Evolutionary conservation across 371 early-diverging fungal genomes (phyloP), one percentile per base, ranked within the genome.

Genomic region (Paramicrosporidium saccamoebae): DNA sequence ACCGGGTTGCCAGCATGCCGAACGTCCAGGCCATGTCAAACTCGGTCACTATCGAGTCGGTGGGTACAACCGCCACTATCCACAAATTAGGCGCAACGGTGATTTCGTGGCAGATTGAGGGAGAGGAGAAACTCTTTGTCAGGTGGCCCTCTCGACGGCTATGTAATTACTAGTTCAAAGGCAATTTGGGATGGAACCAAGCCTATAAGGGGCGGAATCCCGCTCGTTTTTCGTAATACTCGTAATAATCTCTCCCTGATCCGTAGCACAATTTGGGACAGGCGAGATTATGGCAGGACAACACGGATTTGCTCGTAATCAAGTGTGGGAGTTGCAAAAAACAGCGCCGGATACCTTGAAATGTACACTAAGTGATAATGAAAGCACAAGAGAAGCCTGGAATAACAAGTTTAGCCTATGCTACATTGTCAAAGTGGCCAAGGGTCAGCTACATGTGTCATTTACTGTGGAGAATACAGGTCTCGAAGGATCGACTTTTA

Each of bases 251-350:
- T 8, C 12, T 6, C n/a, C 12, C 7, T 7, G 7, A 6, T 23
- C 17, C 9, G 26, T 7, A 7, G 10, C 47, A 14, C 47, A 46
- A 32, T 46, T 46, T 13, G 46, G 46, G 1, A 38, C 39, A 3
- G 47, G 47, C 21, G 29, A 19, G 13, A 31, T 46, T 15, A 24
- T 24, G 25, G 18, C 25, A 12, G 36, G 37, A 7, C 55, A 55
- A 28, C 55, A 56, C 50, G 90, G 86, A 1, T 78, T 82, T 41
- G 82, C 82, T 5, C 52, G 79, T 28, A 61, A 52, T 18, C 45
- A 52, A 7, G 39, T 29, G 18, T 78, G 74, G 71, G 47, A 57
- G 29, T 55, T n/a, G n/a, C n/a, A n/a, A n/a, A n/a, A n/a, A n/a
- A n/a, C n/a, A n/a, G n/a, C n/a, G n/a, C n/a, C n/a, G n/a, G n/a